A percentile compares a stretch with the other conserved stretches of the same genome.
These are phyloP conservation scores for Warburgia ugandensis DNA, from an alignment of 164 flowering plant genomes.

Conservation along the genomic window DNA sequence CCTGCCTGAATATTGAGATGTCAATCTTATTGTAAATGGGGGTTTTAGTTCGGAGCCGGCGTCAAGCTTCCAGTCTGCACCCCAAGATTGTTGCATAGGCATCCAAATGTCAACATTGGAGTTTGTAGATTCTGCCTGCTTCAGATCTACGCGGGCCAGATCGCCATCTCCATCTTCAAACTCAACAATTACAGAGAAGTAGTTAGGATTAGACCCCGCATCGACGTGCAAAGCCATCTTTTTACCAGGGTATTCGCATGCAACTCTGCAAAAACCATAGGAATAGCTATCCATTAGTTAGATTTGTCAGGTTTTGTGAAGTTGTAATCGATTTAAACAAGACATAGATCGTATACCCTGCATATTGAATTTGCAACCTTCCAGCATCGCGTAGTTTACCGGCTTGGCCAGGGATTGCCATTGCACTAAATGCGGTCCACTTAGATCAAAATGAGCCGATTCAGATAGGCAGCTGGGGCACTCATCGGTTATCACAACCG, in stretches of 20 bases:
- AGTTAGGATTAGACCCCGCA: conserved; percentile 41
- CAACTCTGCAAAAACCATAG: not conserved
- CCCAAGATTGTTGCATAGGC: conserved; percentile 42
- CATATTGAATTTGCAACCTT: conserved; percentile 30
- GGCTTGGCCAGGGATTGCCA: conserved; percentile 48
- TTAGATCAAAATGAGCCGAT: conserved; percentile 56
- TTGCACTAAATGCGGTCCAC: conserved; percentile 72
- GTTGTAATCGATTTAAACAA: not conserved
- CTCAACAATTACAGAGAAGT: conserved; percentile 35
- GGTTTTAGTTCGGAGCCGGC: conserved; percentile 24
- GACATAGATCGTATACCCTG: not conserved
- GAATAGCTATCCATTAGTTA: not conserved
- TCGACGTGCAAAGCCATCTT: conserved; percentile 44
- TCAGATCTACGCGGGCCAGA: conserved; percentile 34
- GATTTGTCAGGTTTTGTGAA: not conserved
- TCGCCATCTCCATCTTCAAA: conserved; percentile 51
- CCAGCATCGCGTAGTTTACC: conserved; percentile 52
- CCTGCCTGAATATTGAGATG: conserved; percentile 24
- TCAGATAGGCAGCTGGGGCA: conserved; percentile 44
- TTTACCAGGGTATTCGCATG: conserved; percentile 36
- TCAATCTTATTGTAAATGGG: conserved; percentile 44
- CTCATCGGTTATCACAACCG: conserved; percentile 44
- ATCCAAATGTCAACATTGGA: conserved; percentile 23
- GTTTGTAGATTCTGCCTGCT: conserved; percentile 12
- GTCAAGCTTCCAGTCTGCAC: conserved; percentile 52